Base-by-base conservation (phyloP, 1,139 yeast genomes). In the Petasospora fabianii region DNA sequence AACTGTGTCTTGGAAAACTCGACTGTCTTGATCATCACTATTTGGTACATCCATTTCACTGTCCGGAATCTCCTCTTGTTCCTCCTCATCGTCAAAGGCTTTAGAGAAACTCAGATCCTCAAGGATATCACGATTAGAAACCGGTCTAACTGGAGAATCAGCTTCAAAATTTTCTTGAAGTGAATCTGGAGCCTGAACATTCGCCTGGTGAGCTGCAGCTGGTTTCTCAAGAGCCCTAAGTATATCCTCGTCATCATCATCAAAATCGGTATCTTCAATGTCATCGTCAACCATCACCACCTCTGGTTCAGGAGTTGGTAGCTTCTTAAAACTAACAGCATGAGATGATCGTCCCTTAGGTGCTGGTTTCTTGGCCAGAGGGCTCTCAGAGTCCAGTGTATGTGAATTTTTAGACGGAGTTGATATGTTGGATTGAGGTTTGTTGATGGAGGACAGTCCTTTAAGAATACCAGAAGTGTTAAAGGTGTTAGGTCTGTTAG, bases 71-170 rank as follows among this genome's bases (percentile, higher is more conserved):
- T 27, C 36, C 3, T 35, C 39, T 14, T 32, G 28, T 8, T 24
- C 43, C 12, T 39, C 34, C 13, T 35, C 37, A 15, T 36, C 43
- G 15, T 47, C 51, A 38, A 39, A 44, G 3, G 47, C 48, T 11
- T 24, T 29, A 18, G 44, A 43, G 27, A 39, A 42, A 10, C 24
- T 16, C 14, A 37, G 5, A 16, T 33, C 41, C 12, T 19, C 27
- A 14, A 33, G 19, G 6, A 27, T n/a, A 5, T 18, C 22, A 11
- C 12, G 11, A 13, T 17, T 16, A 22, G 16, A 14, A 20, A 20
- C 22, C 10, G 9, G 7, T 6, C 16, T 32, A 12, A 4, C n/a
- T 12, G 24, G 32, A 4, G 24, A 10, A 5, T 10, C 16, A 6
- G 15, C 15, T 7, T 4, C 16, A 7, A 19, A 5, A 12, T 29